Evolutionary conservation across 768 basidiomycete species (phyloP).

Genomic region (Lanmaoa rubissima): DNA sequence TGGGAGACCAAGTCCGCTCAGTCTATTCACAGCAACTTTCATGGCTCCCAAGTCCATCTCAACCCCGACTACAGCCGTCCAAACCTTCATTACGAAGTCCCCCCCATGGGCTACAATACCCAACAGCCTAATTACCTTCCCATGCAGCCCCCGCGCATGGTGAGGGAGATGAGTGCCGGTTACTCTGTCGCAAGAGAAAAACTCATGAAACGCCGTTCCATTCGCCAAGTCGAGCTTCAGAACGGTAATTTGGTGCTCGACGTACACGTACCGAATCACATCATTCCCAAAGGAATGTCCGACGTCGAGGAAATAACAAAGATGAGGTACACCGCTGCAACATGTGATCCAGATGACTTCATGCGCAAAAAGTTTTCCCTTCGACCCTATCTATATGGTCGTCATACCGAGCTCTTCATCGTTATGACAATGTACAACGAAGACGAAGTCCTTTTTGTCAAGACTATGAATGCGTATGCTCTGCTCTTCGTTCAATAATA

Average conservation of each 20-base stretch:
- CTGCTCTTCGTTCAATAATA: neutral
- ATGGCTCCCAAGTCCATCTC: conserved; percentile 72
- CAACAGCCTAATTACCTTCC: conserved; percentile 60
- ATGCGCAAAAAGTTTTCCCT: conserved; percentile 75
- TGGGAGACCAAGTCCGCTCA: conserved; percentile 55
- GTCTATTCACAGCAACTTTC: conserved; percentile 57
- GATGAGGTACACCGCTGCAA: conserved; percentile 86
- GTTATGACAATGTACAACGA: conserved; percentile 98
- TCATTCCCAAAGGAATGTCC: conserved; percentile 64
- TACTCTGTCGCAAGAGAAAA: conserved; percentile 73
- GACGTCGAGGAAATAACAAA: conserved; percentile 74
- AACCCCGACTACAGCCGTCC: conserved; percentile 58
- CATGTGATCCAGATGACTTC: conserved; percentile 89
- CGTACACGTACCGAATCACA: conserved; percentile 74
- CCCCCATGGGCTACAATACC: conserved; percentile 49
- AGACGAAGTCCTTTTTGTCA: conserved; percentile 74
- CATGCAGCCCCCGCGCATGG: conserved; percentile 45
- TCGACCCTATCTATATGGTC: conserved; percentile 72
- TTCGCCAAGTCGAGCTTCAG: conserved; percentile 75
- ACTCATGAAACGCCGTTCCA: conserved; percentile 77
- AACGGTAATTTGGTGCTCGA: conserved; percentile 86
- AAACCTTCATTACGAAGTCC: conserved; percentile 30
- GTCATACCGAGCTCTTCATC: conserved; percentile 89
- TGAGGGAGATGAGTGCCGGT: conserved; percentile 49
- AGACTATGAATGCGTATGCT: conserved; percentile 82